These are phyloP conservation scores for Litsea cubeba DNA, from an alignment of 164 flowering plant genomes.

Conservation along the genomic window DNA sequence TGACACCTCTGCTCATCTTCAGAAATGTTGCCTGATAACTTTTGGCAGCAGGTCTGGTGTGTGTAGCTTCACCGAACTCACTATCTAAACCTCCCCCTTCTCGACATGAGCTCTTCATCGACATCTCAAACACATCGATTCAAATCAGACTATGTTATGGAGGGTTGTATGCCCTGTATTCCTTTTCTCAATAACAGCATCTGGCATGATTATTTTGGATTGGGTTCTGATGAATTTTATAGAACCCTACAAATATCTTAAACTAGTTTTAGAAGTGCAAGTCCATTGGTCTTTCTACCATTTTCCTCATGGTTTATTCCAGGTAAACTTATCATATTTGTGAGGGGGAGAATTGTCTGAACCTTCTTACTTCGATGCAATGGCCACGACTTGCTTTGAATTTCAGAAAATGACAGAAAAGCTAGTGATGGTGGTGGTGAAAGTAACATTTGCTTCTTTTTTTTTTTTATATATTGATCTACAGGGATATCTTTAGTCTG, in stretches of 20 bases:
- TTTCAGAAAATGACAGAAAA: slow-evolving; percentile 5
- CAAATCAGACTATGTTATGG: slow-evolving; percentile 42
- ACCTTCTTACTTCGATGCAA: slow-evolving; percentile 1
- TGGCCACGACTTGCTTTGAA: slow-evolving; percentile 1
- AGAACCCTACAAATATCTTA: slow-evolving; percentile 10
- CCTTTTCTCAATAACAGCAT: slow-evolving; percentile 26
- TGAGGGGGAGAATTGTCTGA: neutral
- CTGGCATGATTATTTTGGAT: slow-evolving; percentile 17
- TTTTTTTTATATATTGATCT: slow-evolving; percentile 3
- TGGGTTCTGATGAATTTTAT: slow-evolving; percentile 3
- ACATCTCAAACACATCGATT: slow-evolving; percentile 42
- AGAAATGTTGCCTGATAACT: slow-evolving; percentile 46
- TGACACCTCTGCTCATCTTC: slow-evolving; percentile 26
- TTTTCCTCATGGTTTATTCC: neutral
- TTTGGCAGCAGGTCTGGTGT: slow-evolving; percentile 72
- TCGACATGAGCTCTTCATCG: slow-evolving; percentile 55
- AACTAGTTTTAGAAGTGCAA: slow-evolving; percentile 1
- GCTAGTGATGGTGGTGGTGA: slow-evolving; percentile 2
- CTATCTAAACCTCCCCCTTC: slow-evolving; percentile 39
- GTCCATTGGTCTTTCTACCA: neutral
- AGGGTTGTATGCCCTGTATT: slow-evolving; percentile 43
- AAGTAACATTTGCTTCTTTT: neutral
- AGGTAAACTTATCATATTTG: slow-evolving; percentile 5
- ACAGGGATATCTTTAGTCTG: neutral
- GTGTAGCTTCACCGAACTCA: slow-evolving; percentile 61